Evolutionary conservation across 2,329 filamentous ascomycete genomes (phyloP), one percentile per base, ranked within the genome.

Genomic region (Sporothrix phasma): DNA sequence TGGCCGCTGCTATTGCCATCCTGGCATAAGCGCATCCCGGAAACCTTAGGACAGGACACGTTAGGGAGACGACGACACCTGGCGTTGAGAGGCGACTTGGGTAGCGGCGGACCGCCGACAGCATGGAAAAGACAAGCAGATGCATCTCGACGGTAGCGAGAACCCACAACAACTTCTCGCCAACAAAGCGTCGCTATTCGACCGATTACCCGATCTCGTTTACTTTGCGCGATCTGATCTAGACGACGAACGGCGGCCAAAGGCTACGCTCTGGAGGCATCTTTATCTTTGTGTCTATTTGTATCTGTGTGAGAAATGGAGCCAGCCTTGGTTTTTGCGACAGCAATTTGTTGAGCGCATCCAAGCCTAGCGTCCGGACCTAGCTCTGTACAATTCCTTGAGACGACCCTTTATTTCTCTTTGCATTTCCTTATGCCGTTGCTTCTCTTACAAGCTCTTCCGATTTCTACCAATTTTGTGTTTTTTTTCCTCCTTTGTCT

Each of bases 1-100:
- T 80, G 63, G 74, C 75, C 31, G 76, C 75, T 41, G 77, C 74
- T 65, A 65, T 78, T 60, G 74, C 75, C 65, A 72, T 77, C 64
- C 74, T 77, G 60, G 73, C 73, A 67, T 75, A 73, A 69, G 60
- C 61, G 61, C 46, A n/a, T 11, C 39, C 51, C 19, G n/a, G n/a
- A 22, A 13, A 49, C 26, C 17, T 19, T 26, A 26, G 24, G 47
- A 11, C 39, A 45, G n/a, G 47, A 60, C 22, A 24, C 22, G 39
- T 59, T 43, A 31, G 34, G 41, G 17, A 59, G 29, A 46, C 61
- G 17, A 66, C 56, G 63, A 67, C 65, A 53, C 63, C 22, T 19
- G 37, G 15, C 19, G 37, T 29, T 59, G 26, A 39, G 17, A 56
- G n/a, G n/a, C n/a, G n/a, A n/a, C n/a, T n/a, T n/a, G n/a, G n/a